A percentile compares a stretch with the other conserved stretches of the same genome.
phyloP scores from a whole-genome alignment of 192 early-diverging fungal species.

The Spizellomyces punctatus region DNA sequence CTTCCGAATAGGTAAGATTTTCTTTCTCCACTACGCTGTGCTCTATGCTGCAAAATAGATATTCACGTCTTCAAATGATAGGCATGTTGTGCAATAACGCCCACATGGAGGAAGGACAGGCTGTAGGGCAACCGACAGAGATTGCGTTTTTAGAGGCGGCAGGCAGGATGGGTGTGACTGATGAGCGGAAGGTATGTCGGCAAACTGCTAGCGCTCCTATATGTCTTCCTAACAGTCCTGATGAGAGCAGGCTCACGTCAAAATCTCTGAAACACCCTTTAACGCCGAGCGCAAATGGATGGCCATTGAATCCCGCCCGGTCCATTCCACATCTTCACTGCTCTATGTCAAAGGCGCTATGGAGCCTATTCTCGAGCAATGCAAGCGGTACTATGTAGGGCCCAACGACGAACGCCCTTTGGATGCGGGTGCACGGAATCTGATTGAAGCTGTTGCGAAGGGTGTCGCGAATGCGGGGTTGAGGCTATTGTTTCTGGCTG shows the following conservation, averaged over 20 bases:
- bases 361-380: constrained; percentile 77
- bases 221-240: constrained; percentile 7
- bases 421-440: constrained; percentile 54
- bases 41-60: background rate
- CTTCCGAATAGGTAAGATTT: constrained; percentile 22
- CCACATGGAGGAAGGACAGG: constrained; percentile 68
- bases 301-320: constrained; percentile 66
- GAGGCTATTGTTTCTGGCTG: constrained; percentile 85
- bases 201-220: too few species aligned
- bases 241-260: constrained; percentile 7
- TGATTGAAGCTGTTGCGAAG: constrained; percentile 58
- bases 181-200: constrained; percentile 70
- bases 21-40: background rate
- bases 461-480: constrained; percentile 78
- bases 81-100: constrained; percentile 95
- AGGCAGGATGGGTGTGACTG: constrained; percentile 57
- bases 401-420: constrained; percentile 56
- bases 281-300: constrained; percentile 94
- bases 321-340: constrained; percentile 35
- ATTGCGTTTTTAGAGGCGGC: constrained; percentile 83
- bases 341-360: constrained; percentile 85
- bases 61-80: constrained; percentile 8
- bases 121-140: constrained; percentile 92
- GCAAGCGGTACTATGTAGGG: constrained; percentile 62
- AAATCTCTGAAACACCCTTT: constrained; percentile 83